These are phyloP conservation scores for Panicum virgatum DNA, from an alignment of 202 grass and related monocot genomes.

Conservation along the genomic window DNA sequence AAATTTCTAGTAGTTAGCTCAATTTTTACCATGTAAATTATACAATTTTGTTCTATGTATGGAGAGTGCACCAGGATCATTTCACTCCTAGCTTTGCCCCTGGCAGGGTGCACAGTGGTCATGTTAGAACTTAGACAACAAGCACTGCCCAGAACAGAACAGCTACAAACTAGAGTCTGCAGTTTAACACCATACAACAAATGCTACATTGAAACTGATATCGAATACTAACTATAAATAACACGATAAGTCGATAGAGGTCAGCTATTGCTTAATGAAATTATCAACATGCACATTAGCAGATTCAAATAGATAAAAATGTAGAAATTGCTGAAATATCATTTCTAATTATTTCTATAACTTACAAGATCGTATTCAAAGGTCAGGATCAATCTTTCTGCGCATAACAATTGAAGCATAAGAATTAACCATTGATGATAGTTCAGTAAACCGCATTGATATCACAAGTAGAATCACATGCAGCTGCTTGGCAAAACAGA, in stretches of 20 bases:
- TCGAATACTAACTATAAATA: not conserved
- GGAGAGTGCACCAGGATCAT: no score
- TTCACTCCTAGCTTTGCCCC: no score
- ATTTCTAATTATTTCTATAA: not conserved
- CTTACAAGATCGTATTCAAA: conserved; percentile 4
- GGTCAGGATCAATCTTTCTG: not conserved
- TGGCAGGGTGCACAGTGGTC: no score
- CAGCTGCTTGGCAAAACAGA: not conserved
- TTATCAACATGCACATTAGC: not conserved
- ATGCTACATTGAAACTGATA: not conserved
- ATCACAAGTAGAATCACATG: conserved; percentile 5
- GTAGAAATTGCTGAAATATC: no score
- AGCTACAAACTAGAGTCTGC: not conserved
- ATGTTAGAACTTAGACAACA: conserved; percentile 1
- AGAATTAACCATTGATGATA: not conserved
- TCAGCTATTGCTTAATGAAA: not conserved
- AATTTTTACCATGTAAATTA: no score
- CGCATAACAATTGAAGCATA: not conserved
- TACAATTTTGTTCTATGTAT: no score
- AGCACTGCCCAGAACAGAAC: not conserved
- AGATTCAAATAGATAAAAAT: not conserved
- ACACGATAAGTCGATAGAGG: not conserved
- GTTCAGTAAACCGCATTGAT: not conserved
- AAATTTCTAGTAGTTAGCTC: no score
- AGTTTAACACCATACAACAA: conserved; percentile 2